Base-by-base conservation (phyloP, 225 moss, liverwort and hornwort genomes). In the Sphagnum tenellum region DNA sequence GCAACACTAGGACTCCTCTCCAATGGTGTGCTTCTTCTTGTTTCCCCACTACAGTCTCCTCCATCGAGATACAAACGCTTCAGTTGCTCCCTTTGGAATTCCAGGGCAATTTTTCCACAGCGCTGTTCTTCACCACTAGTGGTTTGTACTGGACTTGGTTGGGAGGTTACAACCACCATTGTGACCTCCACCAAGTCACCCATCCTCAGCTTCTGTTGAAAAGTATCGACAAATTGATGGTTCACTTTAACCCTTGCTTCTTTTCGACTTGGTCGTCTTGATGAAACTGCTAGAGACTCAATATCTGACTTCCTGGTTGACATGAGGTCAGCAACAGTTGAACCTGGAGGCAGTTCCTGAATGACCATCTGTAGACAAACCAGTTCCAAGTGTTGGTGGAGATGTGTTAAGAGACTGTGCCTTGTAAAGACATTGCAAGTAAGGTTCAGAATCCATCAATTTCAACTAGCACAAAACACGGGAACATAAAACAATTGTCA, bases 21-120 rank as follows among this genome's bases (percentile, higher is more conserved):
- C 63, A 84, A 64, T 11, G 75, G 49, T 2, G 29, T 29, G 29
- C 29, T 29, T 29, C 62, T 73, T 64, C 76, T 77, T 55, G 59
- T 59, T 47, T 77, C 69, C 57, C 71, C 73, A 3, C 59, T 60
- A n/a, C 67, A 73, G 4, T 46, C 70, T 54, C 79, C 81, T 48
- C 86, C 81, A 29, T 87, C 83, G n/a, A 67, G 67, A 56, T 92
- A 95, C 49, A 96, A 70, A 11, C 95, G 86, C 82, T 87, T 96
- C 13, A 96, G 88, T 76, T 96, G 95, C 81, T 96, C 92, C 44
- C 95, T 75, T 54, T 96, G 92, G 63, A 96, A 96, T 80, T 92
- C 92, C 71, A 96, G 68, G 9, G 89, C 89, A 52, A 90, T 96
- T 77, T 88, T 80, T 0, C 86, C 92, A 73, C 84, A 88, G 12